phyloP scores from a whole-genome alignment of 2,329 filamentous ascomycete species.

The Didymella lethalis region DNA sequence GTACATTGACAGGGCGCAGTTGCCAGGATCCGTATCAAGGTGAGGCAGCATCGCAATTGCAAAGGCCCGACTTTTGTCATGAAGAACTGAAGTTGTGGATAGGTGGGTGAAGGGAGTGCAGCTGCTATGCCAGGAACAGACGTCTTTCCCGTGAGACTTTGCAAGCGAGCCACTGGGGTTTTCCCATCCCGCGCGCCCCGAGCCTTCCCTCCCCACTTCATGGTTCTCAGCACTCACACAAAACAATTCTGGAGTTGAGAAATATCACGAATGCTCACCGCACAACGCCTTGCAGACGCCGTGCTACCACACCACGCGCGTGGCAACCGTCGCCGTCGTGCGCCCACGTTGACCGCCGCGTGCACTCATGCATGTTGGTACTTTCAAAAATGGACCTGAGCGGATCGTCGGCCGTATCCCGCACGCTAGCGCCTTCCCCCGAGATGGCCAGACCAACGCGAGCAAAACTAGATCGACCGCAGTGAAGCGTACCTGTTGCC shows the following conservation, averaged over 20 bases:
- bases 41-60: background rate
- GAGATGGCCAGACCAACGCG: slow-evolving; percentile 3
- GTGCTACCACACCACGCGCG: slow-evolving; percentile 12
- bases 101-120: slow-evolving; percentile 10
- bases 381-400: background rate
- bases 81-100: slow-evolving; percentile 8
- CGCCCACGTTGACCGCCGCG: slow-evolving; percentile 5
- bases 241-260: background rate
- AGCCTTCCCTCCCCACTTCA: slow-evolving; percentile 4
- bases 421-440: slow-evolving; percentile 18
- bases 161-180: slow-evolving; percentile 14
- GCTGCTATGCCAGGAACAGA: slow-evolving; percentile 9
- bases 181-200: slow-evolving; percentile 1
- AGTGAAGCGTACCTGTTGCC: background rate
- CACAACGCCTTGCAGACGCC: slow-evolving; percentile 12
- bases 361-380: background rate
- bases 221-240: slow-evolving; percentile 4
- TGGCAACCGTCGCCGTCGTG: slow-evolving; percentile 5
- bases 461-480: background rate
- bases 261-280: slow-evolving; percentile 10
- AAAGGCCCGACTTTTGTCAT: slow-evolving; percentile 13
- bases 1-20: slow-evolving; percentile 2
- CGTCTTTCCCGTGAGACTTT: slow-evolving; percentile 2
- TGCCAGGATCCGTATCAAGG: background rate
- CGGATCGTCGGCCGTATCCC: background rate